phyloP scores from a whole-genome alignment of 352 stramenopile species.

The Bremia lactucae region DNA sequence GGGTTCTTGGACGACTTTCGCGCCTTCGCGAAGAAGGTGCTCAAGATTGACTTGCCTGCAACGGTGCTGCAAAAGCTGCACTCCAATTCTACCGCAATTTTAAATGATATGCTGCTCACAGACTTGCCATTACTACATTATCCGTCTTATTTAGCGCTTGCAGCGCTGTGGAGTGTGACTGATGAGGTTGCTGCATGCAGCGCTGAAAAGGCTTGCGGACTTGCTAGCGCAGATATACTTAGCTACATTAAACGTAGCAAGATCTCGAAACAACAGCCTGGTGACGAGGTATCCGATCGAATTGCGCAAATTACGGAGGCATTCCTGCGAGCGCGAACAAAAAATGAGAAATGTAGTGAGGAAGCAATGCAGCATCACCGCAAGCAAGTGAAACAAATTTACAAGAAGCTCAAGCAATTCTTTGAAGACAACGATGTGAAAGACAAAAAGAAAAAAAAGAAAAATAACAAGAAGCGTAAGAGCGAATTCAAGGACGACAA shows the following conservation, averaged over 20 bases:
- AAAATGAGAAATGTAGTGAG: conserved; percentile 27
- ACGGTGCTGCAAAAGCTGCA: conserved; percentile 71
- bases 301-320: conserved; percentile 27
- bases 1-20: conserved; percentile 83
- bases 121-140: conserved; percentile 55
- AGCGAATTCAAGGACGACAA: conserved; percentile 49
- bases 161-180: conserved; percentile 41
- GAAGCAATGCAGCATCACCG: conserved; percentile 24
- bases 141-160: conserved; percentile 61
- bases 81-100: conserved; percentile 48
- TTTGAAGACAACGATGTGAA: conserved; percentile 49
- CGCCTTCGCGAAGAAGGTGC: conserved; percentile 46
- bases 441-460: conserved; percentile 58
- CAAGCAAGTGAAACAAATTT: conserved; percentile 72
- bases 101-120: conserved; percentile 74
- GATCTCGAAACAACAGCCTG: conserved; percentile 43
- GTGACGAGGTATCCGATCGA: conserved; percentile 24
- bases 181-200: conserved; percentile 34
- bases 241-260: conserved; percentile 65
- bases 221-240: conserved; percentile 31
- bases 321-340: conserved; percentile 26
- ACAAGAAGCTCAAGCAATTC: conserved; percentile 85
- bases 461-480: conserved; percentile 62
- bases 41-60: conserved; percentile 45
- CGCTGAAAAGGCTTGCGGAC: conserved; percentile 19